Base-by-base conservation (phyloP, 164 flowering plant species). In the Kalanchoe fedtschenkoi region DNA sequence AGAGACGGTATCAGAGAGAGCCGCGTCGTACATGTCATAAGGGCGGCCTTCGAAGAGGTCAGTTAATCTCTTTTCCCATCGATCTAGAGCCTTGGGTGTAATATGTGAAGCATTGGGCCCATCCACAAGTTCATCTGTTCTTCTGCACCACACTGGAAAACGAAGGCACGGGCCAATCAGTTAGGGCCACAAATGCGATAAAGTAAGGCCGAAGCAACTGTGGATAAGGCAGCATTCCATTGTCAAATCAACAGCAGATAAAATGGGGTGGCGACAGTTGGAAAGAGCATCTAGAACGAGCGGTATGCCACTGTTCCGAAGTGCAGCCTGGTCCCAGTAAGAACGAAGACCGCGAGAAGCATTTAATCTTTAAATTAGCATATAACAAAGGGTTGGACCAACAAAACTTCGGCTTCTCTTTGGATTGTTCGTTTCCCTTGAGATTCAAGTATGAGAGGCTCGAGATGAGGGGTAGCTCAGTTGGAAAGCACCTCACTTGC, bases 81-180 rank as follows among this genome's bases (percentile, higher is more conserved):
- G 78, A 51, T 88, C 97, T 65, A 90, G 69, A 67, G 93, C 95
- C 22, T 66, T 70, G n/a, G 97, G 97, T 47, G 97, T 90, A 67
- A 90, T 86, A 65, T 90, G 97, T 35, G 93, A 83, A 32, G 95
- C 90, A 78, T 90, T 90, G 30, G 97, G 97, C 9, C 97, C 97
- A 77, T 90, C 97, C 17, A 90, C 95, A 65, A 90, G 95, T 68
- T 90, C 97, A 67, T 90, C 97, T 6, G 97, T 90, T 74, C 97
- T 84, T 79, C 97, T 80, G 72, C 97, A 90, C 97, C 97, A 90
- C 47, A 90, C 97, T 90, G 82, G 29, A 62, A 13, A 11, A 29
- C 33, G 57, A 37, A 57, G 17, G 47, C 24, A 4, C 51, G 22
- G 22, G 22, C 39, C 17, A 63, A 5, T 1, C n/a, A 17, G 29